phyloP scores from a whole-genome alignment of 495 filamentous ascomycete genomes.

The Astrocystis sublimbata region DNA sequence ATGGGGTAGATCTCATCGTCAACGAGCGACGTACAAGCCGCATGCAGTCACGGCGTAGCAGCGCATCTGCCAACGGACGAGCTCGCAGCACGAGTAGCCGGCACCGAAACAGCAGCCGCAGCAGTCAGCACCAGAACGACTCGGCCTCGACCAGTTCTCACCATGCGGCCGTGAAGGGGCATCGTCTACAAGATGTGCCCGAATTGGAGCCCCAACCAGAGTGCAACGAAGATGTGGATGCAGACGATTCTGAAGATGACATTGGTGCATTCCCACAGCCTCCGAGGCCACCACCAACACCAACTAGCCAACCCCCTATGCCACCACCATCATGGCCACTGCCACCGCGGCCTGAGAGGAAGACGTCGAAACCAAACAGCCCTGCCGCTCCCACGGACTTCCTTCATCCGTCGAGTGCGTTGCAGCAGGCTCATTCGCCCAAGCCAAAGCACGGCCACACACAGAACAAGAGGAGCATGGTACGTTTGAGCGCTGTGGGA shows the following conservation, averaged over 20 bases:
- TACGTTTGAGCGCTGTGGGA: conserved; percentile 50
- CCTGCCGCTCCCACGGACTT: conserved; percentile 38
- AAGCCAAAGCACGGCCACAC: conserved; percentile 19
- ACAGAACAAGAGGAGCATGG: conserved; percentile 46
- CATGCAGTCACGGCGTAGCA: conserved; percentile 21
- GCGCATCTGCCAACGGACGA: conserved; percentile 6
- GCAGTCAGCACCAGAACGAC: conserved; percentile 12
- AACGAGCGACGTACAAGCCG: conserved; percentile 23
- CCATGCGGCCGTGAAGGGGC: conserved; percentile 9
- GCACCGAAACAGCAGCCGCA: conserved; percentile 9
- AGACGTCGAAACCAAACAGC: conserved; percentile 32
- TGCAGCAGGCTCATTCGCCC: neutral
- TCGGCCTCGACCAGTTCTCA: conserved; percentile 24
- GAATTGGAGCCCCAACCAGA: conserved; percentile 14
- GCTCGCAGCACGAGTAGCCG: neutral
- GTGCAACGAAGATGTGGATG: conserved; percentile 7
- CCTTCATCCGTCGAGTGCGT: conserved; percentile 23
- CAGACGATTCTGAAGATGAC: conserved; percentile 13
- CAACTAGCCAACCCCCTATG: conserved; percentile 9
- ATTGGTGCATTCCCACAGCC: conserved; percentile 21
- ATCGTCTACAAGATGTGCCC: conserved; percentile 11
- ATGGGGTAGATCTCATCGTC: conserved; percentile 25
- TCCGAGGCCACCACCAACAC: too few species aligned
- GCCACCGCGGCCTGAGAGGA: conserved; percentile 18
- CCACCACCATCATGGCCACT: conserved; percentile 17